A percentile compares a stretch with the other conserved stretches of the same genome.
phyloP scores from a whole-genome alignment of 495 filamentous ascomycete genomes.

The Podospora bellae-mahoneyi region DNA sequence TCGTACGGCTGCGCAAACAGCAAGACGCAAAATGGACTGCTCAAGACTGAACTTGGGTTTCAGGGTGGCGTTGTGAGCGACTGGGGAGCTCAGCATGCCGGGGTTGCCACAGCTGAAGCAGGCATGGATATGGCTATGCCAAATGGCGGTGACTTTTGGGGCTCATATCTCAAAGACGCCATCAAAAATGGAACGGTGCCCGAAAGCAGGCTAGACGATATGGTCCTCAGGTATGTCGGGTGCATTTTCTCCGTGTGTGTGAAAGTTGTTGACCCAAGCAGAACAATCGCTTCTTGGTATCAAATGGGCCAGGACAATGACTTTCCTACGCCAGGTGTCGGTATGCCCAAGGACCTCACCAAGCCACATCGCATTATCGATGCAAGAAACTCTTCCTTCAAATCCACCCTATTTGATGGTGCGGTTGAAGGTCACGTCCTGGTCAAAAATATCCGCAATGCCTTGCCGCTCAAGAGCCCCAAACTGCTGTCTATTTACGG shows the following conservation, averaged over 20 bases:
- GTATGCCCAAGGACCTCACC: slow-evolving; percentile 51
- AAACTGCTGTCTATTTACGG: slow-evolving; percentile 50
- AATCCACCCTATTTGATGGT: slow-evolving; percentile 42
- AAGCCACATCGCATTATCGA: slow-evolving; percentile 51
- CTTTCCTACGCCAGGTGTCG: slow-evolving; percentile 46
- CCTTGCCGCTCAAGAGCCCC: slow-evolving; percentile 53
- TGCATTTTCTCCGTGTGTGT: no score
- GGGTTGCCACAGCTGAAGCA: slow-evolving; percentile 49
- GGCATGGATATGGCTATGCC: slow-evolving; percentile 64
- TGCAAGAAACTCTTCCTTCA: slow-evolving; percentile 42
- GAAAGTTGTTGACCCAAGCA: slow-evolving; percentile 25
- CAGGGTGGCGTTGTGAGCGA: slow-evolving; percentile 64
- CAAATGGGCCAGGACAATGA: slow-evolving; percentile 51
- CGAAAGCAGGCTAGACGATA: slow-evolving; percentile 51
- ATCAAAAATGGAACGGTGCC: slow-evolving; percentile 50
- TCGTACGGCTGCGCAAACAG: slow-evolving; percentile 64
- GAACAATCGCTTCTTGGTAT: slow-evolving; percentile 59
- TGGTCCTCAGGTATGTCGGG: slow-evolving; percentile 42
- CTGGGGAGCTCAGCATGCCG: slow-evolving; percentile 60
- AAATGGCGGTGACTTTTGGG: slow-evolving; percentile 44
- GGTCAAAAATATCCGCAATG: slow-evolving; percentile 56
- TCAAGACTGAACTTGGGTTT: slow-evolving; percentile 62
- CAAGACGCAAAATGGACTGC: slow-evolving; percentile 56
- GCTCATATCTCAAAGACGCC: slow-evolving; percentile 39
- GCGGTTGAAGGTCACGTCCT: slow-evolving; percentile 58